Evolutionary conservation across 768 basidiomycete species (phyloP), one percentile per base, ranked within the genome.

Genomic region (Agrocybe pediades): DNA sequence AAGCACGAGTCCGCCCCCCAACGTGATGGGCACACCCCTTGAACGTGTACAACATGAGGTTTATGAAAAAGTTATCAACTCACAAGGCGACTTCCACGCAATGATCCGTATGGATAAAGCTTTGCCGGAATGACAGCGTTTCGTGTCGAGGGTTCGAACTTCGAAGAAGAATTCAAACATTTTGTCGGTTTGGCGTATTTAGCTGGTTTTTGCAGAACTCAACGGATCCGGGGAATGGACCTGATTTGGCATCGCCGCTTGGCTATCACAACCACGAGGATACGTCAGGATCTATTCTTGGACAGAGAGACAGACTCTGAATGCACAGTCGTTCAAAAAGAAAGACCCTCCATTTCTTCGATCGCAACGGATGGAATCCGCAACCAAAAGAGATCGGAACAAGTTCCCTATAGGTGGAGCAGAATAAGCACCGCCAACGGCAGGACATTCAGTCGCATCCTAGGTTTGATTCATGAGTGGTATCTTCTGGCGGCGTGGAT

Each of bases 11-110:
- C 44, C 49, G 36, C 40, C 44, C 29, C 23, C n/a, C 64, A 73
- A 70, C 72, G 76, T 78, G 76, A 76, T 68, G 64, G 65, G 69
- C 75, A 68, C 56, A 69, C 69, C 66, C 62, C 57, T 62, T 56
- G 91, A 47, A 89, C 91, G 70, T 89, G 84, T 81, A 65, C 49
- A 88, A 94, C 59, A 92, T 92, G 73, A 90, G 89, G 78, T 94
- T 86, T 61, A 78, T 75, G 54, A 81, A 74, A n/a, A 61, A 57
- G 48, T 77, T 79, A 46, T 64, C 65, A 62, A 49, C 53, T 55
- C 54, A 74, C 73, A 69, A 59, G 66, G 63, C 68, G 65, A 67
- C 64, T 63, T 67, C 70, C 74, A 68, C 69, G 70, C 73, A 68
- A 60, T 72, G 70, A 68, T 73, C 70, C 71, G 71, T 69, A 46